phyloP scores from a whole-genome alignment of 352 stramenopile genomes.

The Pythium sp. region DNA sequence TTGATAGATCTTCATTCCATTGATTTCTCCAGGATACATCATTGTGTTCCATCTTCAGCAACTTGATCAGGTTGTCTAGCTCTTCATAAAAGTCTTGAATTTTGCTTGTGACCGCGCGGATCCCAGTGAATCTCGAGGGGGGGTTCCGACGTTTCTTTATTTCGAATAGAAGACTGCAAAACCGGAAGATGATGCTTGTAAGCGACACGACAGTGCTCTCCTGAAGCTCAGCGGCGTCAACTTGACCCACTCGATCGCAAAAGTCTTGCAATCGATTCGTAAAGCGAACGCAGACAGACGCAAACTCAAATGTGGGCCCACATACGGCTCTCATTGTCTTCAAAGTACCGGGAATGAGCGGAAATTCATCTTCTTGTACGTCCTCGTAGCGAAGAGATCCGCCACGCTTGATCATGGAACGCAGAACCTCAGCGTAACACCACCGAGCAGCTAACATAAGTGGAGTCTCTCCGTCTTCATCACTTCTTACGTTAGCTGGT shows the following conservation, averaged over 20 bases:
- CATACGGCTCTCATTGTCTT: background rate
- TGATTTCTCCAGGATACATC: background rate
- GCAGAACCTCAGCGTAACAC: background rate
- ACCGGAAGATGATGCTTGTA: constrained; percentile 3
- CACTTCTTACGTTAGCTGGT: background rate
- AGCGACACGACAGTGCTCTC: background rate
- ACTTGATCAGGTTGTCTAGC: background rate
- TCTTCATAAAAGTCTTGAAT: background rate
- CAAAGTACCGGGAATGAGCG: background rate
- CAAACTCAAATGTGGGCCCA: background rate
- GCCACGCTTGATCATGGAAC: background rate
- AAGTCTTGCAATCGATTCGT: background rate
- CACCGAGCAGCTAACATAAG: background rate
- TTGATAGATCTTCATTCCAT: background rate
- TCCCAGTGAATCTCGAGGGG: background rate
- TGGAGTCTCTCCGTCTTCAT: background rate
- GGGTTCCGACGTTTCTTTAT: background rate
- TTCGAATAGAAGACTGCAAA: background rate
- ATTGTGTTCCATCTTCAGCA: background rate
- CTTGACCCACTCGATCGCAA: background rate
- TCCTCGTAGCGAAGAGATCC: background rate
- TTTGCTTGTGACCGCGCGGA: background rate
- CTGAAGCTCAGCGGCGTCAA: background rate
- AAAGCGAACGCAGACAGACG: background rate
- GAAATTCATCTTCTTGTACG: background rate